phyloP scores from a whole-genome alignment of 192 early-diverging fungal species.

The Dissophora globulifera region DNA sequence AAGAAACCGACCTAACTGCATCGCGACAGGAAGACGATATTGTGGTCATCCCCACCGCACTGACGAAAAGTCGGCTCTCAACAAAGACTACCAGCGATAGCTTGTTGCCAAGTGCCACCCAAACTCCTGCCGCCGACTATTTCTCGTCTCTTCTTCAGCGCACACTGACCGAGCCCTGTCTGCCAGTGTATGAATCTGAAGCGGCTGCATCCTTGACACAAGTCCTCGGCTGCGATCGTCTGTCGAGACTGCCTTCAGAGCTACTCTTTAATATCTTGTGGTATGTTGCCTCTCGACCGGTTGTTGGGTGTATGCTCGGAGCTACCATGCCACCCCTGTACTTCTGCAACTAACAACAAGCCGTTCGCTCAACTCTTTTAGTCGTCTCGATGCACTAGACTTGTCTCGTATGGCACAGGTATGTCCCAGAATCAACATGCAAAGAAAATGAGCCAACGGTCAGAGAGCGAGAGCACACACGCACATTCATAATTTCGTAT shows the following conservation, averaged over 20 bases:
- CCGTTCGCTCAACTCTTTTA: conserved; percentile 4
- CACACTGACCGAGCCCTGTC: background rate
- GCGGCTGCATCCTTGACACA: too few relatives aligned
- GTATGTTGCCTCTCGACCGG: too few relatives aligned
- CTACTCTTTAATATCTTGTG: conserved; percentile 34
- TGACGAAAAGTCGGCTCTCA: background rate
- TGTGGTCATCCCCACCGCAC: too few relatives aligned
- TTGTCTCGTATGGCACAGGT: conserved; percentile 47
- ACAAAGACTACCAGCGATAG: background rate
- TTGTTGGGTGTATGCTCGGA: background rate
- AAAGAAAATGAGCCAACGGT: too few relatives aligned
- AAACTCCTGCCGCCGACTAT: background rate
- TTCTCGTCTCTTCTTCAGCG: background rate
- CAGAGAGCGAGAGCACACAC: too few relatives aligned
- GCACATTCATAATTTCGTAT: background rate
- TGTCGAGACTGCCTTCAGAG: conserved; percentile 32
- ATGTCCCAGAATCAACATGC: too few relatives aligned
- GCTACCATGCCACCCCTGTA: background rate
- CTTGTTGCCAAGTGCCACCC: background rate
- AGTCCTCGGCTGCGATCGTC: background rate
- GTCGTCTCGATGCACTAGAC: conserved; percentile 32
- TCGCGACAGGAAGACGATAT: too few relatives aligned
- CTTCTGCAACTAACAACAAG: too few relatives aligned
- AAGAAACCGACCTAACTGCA: too few relatives aligned
- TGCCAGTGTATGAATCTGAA: background rate